phyloP scores from a whole-genome alignment of 306 rosid species.

The Phaseolus lunatus region DNA sequence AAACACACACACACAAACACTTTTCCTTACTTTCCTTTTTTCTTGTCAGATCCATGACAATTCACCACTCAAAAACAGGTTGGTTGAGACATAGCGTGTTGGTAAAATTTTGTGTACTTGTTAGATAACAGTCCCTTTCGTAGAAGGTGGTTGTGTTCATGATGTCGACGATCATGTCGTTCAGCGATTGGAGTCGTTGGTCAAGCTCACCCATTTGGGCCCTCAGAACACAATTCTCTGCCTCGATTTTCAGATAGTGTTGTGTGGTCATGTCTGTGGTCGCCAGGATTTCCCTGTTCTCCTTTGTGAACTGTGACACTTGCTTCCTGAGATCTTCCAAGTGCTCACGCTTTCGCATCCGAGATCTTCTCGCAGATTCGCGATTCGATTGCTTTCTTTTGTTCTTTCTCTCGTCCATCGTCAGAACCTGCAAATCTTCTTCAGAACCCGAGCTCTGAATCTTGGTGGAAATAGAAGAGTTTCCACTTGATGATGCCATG shows the following conservation, averaged over 20 bases:
- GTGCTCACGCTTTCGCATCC: not conserved
- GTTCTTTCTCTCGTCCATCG: not conserved
- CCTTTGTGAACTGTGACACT: not conserved
- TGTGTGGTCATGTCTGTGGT: not conserved
- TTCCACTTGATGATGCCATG: constrained; percentile 78
- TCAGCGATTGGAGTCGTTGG: constrained; percentile 73
- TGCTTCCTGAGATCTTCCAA: not conserved
- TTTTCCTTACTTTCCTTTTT: no score
- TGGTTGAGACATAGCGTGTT: not conserved
- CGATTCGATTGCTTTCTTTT: not conserved
- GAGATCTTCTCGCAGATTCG: not conserved
- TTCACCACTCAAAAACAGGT: constrained; percentile 24
- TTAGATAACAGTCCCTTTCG: not conserved
- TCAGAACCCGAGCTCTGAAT: constrained; percentile 68
- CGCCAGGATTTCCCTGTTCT: not conserved
- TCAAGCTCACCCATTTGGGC: constrained; percentile 74
- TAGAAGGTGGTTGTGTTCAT: not conserved
- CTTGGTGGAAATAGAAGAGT: not conserved
- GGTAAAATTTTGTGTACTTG: not conserved
- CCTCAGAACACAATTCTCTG: constrained; percentile 66
- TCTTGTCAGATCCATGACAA: not conserved
- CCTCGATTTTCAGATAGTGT: constrained; percentile 18
- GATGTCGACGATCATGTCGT: constrained; percentile 32
- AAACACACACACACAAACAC: no score
- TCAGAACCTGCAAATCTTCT: not conserved